These are phyloP conservation scores for Paraphaeosphaeria minitans DNA, from an alignment of 2,329 filamentous ascomycete species.

Conservation along the genomic window DNA sequence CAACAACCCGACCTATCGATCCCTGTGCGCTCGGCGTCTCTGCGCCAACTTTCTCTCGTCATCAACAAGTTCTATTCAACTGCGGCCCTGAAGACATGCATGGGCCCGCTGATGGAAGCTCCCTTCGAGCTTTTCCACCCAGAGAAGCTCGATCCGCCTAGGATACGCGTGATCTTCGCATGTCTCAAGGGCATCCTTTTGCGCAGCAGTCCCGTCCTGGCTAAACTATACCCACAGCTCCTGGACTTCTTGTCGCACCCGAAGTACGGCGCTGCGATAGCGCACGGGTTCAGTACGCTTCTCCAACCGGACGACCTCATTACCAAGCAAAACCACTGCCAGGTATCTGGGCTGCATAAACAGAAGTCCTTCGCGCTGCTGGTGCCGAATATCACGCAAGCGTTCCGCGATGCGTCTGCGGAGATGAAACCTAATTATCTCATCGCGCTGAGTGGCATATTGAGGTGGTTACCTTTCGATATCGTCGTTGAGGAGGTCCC, in stretches of 20 bases:
- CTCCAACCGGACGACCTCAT: slow-evolving; percentile 66
- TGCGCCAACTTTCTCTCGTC: slow-evolving; percentile 53
- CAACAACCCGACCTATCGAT: slow-evolving; percentile 33
- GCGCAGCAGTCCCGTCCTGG: slow-evolving; percentile 56
- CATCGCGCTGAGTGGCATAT: slow-evolving; percentile 65
- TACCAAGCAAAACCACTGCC: slow-evolving; percentile 64
- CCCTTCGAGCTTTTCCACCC: slow-evolving; percentile 40
- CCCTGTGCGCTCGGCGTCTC: slow-evolving; percentile 39
- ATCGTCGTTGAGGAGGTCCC: slow-evolving; percentile 65
- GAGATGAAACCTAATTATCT: slow-evolving; percentile 65
- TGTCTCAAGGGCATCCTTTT: slow-evolving; percentile 65
- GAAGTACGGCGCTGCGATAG: slow-evolving; percentile 57
- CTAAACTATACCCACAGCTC: slow-evolving; percentile 50
- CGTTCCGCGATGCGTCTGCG: slow-evolving; percentile 54
- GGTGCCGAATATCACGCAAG: slow-evolving; percentile 60
- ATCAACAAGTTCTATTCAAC: slow-evolving; percentile 56
- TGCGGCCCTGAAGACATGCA: slow-evolving; percentile 45
- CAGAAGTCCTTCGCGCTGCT: slow-evolving; percentile 67
- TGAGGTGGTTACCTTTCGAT: slow-evolving; percentile 63
- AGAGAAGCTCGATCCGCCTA: slow-evolving; percentile 43
- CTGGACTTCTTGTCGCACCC: slow-evolving; percentile 57
- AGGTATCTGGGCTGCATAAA: slow-evolving; percentile 65
- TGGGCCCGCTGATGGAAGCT: slow-evolving; percentile 46
- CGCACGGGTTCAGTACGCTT: slow-evolving; percentile 64
- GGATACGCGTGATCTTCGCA: slow-evolving; percentile 64